Evolutionary conservation across 306 rosid species (phyloP), one percentile per base, ranked within the genome.

Genomic region (Acacia melanoxylon): DNA sequence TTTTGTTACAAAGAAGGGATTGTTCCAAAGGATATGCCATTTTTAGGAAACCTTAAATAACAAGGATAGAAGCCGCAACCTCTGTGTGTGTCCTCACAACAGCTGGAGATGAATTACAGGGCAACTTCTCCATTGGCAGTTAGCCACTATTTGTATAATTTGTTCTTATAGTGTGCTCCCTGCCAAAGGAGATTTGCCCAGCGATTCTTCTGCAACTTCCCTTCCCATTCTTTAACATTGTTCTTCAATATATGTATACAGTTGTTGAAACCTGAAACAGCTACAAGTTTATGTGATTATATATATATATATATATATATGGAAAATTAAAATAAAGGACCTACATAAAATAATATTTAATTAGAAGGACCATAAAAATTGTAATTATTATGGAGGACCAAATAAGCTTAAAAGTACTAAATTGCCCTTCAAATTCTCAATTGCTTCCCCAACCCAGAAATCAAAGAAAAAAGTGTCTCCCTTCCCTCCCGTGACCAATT

Each of bases 141-240:
- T 75, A 78, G 78, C 80, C 87, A 90, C 86, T 80, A 69, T 20
- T 3, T 68, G 48, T 16, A 17, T 17, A 51, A n/a, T 58, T 58
- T 58, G 14, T 10, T 58, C 31, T 10, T 42, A 41, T 41, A 82
- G 91, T 74, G 82, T 58, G 72, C 69, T 66, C 45, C 49, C 86
- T 85, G 92, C 93, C 89, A 89, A 91, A 86, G 95, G 87, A 89
- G 92, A 89, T 86, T 91, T 91, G 92, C 89, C 90, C 91, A 77
- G 93, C 89, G 76, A 89, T 91, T 78, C 89, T 82, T 49, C 75
- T 73, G 79, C 87, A 85, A 73, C 66, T 8, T 75, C 24, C 4
- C 66, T 75, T 75, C 69, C 37, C 31, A 59, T 24, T 56, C 73
- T 19, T 19, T 15, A 16, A 49, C 5, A 5, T 19, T 19, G 24